A percentile compares a stretch with the other conserved stretches of the same genome.
Evolutionary conservation across 305 asterid genomes (phyloP).

Genomic region (Vinca major): DNA sequence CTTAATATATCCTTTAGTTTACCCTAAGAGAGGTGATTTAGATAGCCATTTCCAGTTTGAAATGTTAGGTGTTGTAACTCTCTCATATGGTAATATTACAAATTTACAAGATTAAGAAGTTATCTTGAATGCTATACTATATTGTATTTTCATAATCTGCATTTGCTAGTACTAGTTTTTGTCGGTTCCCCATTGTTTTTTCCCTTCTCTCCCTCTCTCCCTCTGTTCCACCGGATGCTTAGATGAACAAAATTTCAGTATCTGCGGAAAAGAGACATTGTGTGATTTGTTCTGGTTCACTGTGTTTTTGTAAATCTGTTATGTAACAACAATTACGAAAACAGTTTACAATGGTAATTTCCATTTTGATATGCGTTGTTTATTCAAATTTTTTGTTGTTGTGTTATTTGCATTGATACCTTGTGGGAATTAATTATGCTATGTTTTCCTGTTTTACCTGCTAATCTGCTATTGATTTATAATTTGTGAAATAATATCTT

Average conservation of each 20-base stretch:
- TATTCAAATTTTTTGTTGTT: neutral
- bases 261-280: neutral
- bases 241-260: neutral
- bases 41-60: neutral
- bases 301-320: neutral
- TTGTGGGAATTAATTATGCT: neutral
- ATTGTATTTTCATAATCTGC: neutral
- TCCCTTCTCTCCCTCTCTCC: neutral
- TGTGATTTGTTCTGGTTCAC: neutral
- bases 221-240: neutral
- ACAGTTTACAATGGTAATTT: neutral
- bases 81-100: neutral
- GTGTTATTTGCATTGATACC: neutral
- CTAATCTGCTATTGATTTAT: slow-evolving; percentile 6
- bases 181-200: no score
- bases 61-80: neutral
- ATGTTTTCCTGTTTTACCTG: neutral
- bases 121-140: neutral
- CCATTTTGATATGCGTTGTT: neutral
- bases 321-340: neutral
- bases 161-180: neutral
- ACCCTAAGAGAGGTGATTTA: neutral
- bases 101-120: neutral
- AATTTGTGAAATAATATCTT: slow-evolving; percentile 14
- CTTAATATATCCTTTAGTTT: neutral